These are phyloP conservation scores for Pyricularia sp. DNA, from an alignment of 2,329 filamentous ascomycete genomes.

Conservation along the genomic window DNA sequence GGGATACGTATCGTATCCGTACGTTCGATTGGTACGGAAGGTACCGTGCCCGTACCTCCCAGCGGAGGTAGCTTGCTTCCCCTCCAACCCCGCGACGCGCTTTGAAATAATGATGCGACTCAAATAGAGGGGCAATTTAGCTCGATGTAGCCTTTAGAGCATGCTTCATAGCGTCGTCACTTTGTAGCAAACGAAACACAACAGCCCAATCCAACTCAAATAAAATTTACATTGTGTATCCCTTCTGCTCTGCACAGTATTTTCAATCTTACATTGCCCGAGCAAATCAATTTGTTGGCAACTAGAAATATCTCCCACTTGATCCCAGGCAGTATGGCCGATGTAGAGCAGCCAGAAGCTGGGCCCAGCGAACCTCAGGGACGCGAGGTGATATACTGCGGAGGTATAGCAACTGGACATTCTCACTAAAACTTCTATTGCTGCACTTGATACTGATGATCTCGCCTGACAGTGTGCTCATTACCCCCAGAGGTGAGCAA, in stretches of 20 bases:
- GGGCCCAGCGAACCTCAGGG: slow-evolving; percentile 2
- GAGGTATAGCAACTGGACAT: neutral
- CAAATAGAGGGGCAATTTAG: neutral
- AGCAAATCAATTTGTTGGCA: neutral
- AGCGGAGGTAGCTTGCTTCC: neutral
- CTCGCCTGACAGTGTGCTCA: slow-evolving; percentile 41
- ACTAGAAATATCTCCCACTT: neutral
- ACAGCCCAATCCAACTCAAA: neutral
- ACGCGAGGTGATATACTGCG: slow-evolving; percentile 2
- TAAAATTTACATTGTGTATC: neutral
- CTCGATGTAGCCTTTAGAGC: neutral
- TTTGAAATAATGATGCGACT: neutral
- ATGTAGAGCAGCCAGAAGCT: slow-evolving; percentile 3
- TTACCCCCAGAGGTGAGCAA: slow-evolving; percentile 48
- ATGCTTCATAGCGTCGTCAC: neutral
- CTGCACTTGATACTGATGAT: neutral
- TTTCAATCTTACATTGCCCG: neutral
- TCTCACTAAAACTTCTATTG: neutral
- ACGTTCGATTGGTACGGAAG: neutral
- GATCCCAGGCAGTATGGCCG: neutral
- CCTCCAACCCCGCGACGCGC: slow-evolving; percentile 1
- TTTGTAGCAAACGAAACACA: neutral
- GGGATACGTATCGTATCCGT: neutral
- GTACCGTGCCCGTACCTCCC: neutral
- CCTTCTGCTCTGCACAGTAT: neutral